A percentile compares a stretch with the other conserved stretches of the same genome.
phyloP scores from a whole-genome alignment of 306 rosid genomes.

The Mucuna pruriens region DNA sequence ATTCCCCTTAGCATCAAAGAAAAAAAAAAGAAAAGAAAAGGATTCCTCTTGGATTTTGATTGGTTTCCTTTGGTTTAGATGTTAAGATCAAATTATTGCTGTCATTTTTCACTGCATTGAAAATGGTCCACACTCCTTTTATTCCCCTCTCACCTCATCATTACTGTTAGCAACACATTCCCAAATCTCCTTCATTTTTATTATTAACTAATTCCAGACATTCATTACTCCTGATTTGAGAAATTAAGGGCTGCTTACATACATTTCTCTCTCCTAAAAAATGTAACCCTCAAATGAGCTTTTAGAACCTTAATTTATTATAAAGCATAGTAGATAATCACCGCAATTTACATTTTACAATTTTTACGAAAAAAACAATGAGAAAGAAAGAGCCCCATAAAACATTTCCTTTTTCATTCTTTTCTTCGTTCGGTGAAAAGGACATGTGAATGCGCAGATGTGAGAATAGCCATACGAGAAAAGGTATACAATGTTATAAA shows the following conservation, averaged over 20 bases:
- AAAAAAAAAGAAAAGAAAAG: no score
- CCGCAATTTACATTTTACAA: conserved; percentile 22
- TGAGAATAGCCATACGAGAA: conserved; percentile 50
- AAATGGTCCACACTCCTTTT: conserved; percentile 51
- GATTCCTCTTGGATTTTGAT: conserved; percentile 42
- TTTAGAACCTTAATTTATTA: conserved; percentile 8
- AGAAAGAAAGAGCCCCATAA: conserved; percentile 37
- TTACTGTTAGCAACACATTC: conserved; percentile 51
- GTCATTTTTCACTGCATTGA: conserved; percentile 41
- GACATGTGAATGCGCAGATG: conserved; percentile 79
- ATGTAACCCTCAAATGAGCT: conserved; percentile 17
- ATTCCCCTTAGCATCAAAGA: no score
- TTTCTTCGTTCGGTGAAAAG: conserved; percentile 70
- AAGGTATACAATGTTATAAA: conserved; percentile 49
- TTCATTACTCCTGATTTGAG: conserved; percentile 41
- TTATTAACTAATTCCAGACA: conserved; percentile 39
- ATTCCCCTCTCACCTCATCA: conserved; percentile 54
- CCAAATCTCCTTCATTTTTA: conserved; percentile 45
- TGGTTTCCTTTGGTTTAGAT: conserved; percentile 36
- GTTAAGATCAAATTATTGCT: conserved; percentile 38
- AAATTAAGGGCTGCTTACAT: conserved; percentile 9
- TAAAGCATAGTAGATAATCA: conserved; percentile 22
- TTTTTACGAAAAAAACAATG: conserved; percentile 26
- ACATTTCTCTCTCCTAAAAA: conserved; percentile 19
- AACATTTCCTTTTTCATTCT: conserved; percentile 50